phyloP scores from a whole-genome alignment of 805 yeast genomes.

The Huiozyma naganishii region DNA sequence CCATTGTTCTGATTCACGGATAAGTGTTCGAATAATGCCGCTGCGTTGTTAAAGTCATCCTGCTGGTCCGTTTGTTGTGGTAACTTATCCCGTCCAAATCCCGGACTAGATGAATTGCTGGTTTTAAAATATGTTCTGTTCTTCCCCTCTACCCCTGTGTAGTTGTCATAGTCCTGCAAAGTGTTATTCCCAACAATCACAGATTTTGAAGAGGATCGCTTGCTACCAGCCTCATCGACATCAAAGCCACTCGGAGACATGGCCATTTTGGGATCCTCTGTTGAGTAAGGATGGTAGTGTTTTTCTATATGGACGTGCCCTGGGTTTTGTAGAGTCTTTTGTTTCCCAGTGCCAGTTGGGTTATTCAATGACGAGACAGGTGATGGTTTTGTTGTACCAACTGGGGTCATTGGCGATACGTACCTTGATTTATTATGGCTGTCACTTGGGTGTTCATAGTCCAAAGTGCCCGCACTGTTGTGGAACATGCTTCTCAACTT shows the following conservation, averaged over 20 bases:
- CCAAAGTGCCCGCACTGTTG: neutral
- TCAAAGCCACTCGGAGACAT: too few relatives aligned
- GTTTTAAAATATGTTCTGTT: neutral
- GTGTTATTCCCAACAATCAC: neutral
- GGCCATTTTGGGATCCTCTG: too few relatives aligned
- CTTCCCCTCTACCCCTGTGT: neutral
- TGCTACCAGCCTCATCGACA: too few relatives aligned
- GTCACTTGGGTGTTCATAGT: neutral
- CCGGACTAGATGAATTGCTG: conserved; percentile 1
- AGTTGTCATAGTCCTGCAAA: too few relatives aligned
- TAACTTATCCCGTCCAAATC: neutral
- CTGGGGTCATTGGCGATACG: conserved; percentile 4
- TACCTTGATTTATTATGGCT: conserved; percentile 1
- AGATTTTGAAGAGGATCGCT: too few relatives aligned
- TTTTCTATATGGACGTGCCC: conserved; percentile 7
- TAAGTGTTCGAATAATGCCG: neutral
- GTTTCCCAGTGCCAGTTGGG: neutral
- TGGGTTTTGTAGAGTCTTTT: neutral
- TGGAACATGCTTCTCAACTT: conserved; percentile 17
- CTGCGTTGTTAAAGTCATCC: neutral
- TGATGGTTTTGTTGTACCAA: neutral
- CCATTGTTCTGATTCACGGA: neutral
- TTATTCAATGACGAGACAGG: neutral
- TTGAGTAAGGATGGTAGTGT: conserved; percentile 7
- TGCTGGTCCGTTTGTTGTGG: too few relatives aligned